phyloP scores from a whole-genome alignment of 495 filamentous ascomycete genomes.

The Mytilinidion resinicola region DNA sequence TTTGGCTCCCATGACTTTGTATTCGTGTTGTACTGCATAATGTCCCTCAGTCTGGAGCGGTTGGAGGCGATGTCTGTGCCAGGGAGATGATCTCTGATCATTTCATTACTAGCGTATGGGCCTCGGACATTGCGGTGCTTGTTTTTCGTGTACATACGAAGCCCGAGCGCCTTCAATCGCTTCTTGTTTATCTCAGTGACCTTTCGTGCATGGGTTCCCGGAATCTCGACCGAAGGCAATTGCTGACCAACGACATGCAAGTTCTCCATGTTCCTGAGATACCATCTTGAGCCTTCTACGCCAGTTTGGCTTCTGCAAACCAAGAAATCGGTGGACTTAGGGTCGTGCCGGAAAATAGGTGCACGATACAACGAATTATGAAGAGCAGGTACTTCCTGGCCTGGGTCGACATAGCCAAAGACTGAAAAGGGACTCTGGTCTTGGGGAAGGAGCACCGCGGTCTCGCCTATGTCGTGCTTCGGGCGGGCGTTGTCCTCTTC shows the following conservation, averaged over 20 bases:
- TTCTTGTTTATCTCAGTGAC: conserved; percentile 94
- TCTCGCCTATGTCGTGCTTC: conserved; percentile 78
- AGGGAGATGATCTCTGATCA: conserved; percentile 77
- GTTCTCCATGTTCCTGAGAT: conserved; percentile 79
- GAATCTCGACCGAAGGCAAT: conserved; percentile 85
- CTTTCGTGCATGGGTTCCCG: conserved; percentile 84
- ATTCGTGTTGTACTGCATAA: conserved; percentile 79
- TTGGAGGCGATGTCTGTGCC: conserved; percentile 86
- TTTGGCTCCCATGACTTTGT: conserved; percentile 76
- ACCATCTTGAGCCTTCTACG: conserved; percentile 65
- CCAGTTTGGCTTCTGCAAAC: conserved; percentile 73
- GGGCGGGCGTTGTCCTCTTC: conserved; percentile 68
- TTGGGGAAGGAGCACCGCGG: conserved; percentile 75
- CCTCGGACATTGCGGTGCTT: conserved; percentile 35
- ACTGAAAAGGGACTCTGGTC: conserved; percentile 93
- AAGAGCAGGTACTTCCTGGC: conserved; percentile 79
- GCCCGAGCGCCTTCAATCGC: conserved; percentile 90
- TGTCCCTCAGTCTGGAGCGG: conserved; percentile 93
- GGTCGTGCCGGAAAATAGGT: conserved; percentile 80
- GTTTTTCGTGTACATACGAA: conserved; percentile 72
- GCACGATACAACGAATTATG: conserved; percentile 95
- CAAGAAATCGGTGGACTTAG: conserved; percentile 79
- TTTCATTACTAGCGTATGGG: conserved; percentile 34
- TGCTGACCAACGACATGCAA: conserved; percentile 85
- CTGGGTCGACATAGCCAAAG: conserved; percentile 86